Percentiles rank a stretch among this genome's conserved stretches.
Conservation (phyloP, 1,139 yeast species). For the Diutina scorzettiae region DNA sequence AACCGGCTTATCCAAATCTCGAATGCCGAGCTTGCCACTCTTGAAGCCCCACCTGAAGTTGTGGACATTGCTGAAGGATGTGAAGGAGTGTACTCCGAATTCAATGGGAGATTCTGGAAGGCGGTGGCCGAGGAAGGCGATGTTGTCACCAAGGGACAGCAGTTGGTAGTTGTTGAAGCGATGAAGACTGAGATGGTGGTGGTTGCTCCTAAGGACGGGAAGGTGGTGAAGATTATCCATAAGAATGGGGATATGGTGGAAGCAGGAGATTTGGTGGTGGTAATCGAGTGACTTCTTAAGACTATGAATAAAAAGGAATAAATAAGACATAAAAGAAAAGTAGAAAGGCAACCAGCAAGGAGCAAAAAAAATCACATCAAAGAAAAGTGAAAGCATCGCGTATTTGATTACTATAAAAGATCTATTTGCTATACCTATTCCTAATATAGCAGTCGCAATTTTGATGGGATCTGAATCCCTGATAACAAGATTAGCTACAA, state of each 20-base stretch:
- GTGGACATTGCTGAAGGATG: slow-evolving; percentile 37
- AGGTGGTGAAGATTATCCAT: slow-evolving; percentile 65
- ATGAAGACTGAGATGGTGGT: slow-evolving; percentile 98
- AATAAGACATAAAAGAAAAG: no score
- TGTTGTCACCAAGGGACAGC: slow-evolving; percentile 59
- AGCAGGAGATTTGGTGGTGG: slow-evolving; percentile 89
- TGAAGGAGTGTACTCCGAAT: slow-evolving; percentile 80
- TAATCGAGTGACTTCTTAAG: slow-evolving; percentile 23
- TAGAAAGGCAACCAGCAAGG: no score
- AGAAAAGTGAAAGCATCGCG: no score
- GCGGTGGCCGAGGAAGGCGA: slow-evolving; percentile 77
- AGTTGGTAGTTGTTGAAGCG: slow-evolving; percentile 84
- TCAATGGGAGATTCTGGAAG: slow-evolving; percentile 96
- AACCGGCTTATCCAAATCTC: slow-evolving; percentile 73
- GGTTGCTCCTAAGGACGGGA: slow-evolving; percentile 60
- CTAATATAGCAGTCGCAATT: no score
- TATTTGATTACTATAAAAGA: no score
- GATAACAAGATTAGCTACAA: no score
- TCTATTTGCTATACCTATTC: no score
- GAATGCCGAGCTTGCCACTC: slow-evolving; percentile 42
- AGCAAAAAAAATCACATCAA: no score
- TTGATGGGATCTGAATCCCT: no score
- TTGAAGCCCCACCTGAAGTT: slow-evolving; percentile 32
- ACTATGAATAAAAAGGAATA: neutral
- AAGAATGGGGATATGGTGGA: slow-evolving; percentile 92